Conservation (phyloP, 2,329 filamentous ascomycete species). For the Hirsutella thompsonii region DNA sequence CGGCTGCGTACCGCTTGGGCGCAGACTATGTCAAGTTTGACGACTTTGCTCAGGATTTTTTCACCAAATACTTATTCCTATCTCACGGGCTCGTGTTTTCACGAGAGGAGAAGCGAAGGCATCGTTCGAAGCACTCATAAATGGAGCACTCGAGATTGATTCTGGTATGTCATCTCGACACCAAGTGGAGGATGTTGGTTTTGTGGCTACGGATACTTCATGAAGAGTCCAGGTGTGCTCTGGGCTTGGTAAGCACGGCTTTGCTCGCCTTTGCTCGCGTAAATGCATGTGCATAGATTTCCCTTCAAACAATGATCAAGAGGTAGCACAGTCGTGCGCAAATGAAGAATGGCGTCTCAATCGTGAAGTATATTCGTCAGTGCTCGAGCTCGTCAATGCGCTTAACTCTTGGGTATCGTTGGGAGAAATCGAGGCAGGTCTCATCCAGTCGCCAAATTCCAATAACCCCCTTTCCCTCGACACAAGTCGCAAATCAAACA, state of each 20-base stretch:
- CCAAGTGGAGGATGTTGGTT: too few relatives aligned
- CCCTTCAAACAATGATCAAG: too few relatives aligned
- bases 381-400: slow-evolving; percentile 5
- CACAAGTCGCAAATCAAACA: slow-evolving; percentile 13
- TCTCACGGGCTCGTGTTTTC: slow-evolving; percentile 29
- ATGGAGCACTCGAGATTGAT: too few relatives aligned
- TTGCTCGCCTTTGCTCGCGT: too few relatives aligned
- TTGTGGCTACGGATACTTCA: too few relatives aligned
- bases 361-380: slow-evolving; percentile 3
- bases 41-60: slow-evolving; percentile 33
- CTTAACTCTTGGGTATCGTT: slow-evolving; percentile 18
- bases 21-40: slow-evolving; percentile 51
- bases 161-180: too few relatives aligned
- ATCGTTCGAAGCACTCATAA: not conserved
- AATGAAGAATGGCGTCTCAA: too few relatives aligned
- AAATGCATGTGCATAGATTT: too few relatives aligned
- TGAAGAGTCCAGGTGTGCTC: too few relatives aligned
- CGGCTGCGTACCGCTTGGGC: slow-evolving; percentile 56
- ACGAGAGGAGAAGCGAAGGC: slow-evolving; percentile 18
- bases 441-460: slow-evolving; percentile 16
- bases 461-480: slow-evolving; percentile 9
- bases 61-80: slow-evolving; percentile 31
- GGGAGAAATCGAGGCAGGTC: slow-evolving; percentile 1
- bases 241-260: too few relatives aligned
- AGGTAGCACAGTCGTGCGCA: too few relatives aligned